Evolutionary conservation across 2,329 filamentous ascomycete genomes (phyloP).

Genomic region (Metarhizium humberi): DNA sequence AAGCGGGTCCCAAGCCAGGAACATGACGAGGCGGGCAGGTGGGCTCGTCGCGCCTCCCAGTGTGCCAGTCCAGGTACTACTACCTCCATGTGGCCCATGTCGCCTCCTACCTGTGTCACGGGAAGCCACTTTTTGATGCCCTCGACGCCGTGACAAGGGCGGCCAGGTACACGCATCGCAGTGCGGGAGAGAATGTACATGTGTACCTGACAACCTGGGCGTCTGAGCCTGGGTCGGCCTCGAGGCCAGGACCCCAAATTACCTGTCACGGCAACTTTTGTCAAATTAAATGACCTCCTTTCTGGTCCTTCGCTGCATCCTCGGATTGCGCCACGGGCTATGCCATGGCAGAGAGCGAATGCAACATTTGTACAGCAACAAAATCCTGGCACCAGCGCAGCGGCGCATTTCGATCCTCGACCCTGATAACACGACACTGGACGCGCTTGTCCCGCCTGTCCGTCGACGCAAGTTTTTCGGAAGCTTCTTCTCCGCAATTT

Average conservation of each 20-base stretch:
- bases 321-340: background rate
- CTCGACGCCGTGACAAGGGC: background rate
- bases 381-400: no score
- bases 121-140: background rate
- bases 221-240: background rate
- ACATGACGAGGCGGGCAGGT: constrained; percentile 3
- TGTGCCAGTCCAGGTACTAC: no score
- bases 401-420: no score
- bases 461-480: no score
- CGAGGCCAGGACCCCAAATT: background rate
- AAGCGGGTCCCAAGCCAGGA: background rate
- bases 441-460: no score
- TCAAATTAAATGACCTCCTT: background rate
- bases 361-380: no score
- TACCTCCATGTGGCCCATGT: no score
- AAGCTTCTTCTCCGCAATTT: background rate
- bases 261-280: background rate
- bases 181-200: background rate
- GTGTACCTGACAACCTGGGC: background rate
- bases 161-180: background rate
- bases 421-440: no score
- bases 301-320: background rate
- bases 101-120: background rate
- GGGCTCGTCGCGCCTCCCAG: background rate
- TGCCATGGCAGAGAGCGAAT: no score